Evolutionary conservation across 2,329 filamentous ascomycete genomes (phyloP).

Genomic region (Aureobasidium uvarum): DNA sequence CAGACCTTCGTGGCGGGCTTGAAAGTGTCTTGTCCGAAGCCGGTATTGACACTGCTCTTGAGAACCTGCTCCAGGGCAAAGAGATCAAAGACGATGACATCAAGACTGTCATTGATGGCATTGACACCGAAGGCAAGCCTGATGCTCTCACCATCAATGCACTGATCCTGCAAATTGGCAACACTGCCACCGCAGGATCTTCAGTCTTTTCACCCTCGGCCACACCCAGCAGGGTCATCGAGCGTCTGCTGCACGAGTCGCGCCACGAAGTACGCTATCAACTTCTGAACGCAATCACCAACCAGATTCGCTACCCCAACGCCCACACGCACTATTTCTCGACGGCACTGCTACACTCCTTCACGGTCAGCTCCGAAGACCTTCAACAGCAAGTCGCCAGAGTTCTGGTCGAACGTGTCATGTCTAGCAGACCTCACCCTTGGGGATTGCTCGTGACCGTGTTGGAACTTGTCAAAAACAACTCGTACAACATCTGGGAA

Average conservation of each 20-base stretch:
- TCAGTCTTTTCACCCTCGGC: constrained; percentile 64
- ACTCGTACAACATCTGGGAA: constrained; percentile 87
- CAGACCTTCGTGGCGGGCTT: constrained; percentile 64
- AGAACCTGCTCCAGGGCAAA: constrained; percentile 51
- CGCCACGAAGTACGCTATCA: constrained; percentile 57
- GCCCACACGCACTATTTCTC: constrained; percentile 91
- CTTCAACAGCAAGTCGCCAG: constrained; percentile 89
- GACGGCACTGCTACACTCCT: constrained; percentile 78
- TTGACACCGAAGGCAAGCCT: constrained; percentile 56
- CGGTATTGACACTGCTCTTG: constrained; percentile 55
- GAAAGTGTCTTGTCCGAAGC: constrained; percentile 50
- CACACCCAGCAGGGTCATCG: constrained; percentile 68
- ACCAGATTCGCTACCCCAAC: constrained; percentile 89
- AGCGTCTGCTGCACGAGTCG: constrained; percentile 72
- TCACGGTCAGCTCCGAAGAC: constrained; percentile 64
- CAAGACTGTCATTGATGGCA: constrained; percentile 71
- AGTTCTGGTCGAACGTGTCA: constrained; percentile 80
- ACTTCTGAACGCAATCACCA: constrained; percentile 77
- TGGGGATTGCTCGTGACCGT: constrained; percentile 92
- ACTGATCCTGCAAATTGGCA: constrained; percentile 77
- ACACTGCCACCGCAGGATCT: constrained; percentile 65
- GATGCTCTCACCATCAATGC: constrained; percentile 74
- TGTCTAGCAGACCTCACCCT: constrained; percentile 88
- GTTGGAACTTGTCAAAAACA: constrained; percentile 86
- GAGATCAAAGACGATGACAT: constrained; percentile 67